These are phyloP conservation scores for Flaveria ramosissima DNA, from an alignment of 129 eudicot species.

Conservation along the genomic window DNA sequence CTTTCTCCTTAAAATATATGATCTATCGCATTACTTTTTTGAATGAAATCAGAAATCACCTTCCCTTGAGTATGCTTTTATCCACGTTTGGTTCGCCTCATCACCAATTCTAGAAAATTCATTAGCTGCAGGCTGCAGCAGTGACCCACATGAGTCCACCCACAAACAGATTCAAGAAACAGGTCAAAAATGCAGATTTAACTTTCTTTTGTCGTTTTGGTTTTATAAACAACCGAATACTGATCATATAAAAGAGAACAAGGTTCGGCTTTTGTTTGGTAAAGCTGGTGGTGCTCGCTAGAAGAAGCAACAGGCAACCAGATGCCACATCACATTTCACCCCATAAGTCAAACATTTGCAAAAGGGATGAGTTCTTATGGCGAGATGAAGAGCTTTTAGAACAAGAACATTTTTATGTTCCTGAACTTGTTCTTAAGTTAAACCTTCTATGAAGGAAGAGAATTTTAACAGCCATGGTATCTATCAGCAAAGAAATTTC, in stretches of 20 bases:
- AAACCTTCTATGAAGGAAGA: no score
- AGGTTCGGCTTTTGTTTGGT: conserved; percentile 71
- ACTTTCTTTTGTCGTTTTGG: no score
- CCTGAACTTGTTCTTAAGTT: no score
- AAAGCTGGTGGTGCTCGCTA: conserved; percentile 72
- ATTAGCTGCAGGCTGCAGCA: conserved; percentile 50
- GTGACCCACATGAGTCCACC: conserved; percentile 54
- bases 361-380: conserved; percentile 34
- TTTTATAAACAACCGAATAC: no score
- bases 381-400: no score
- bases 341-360: conserved; percentile 59
- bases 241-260: conserved; percentile 45
- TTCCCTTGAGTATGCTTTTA: conserved; percentile 71
- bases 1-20: conserved; percentile 36
- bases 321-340: conserved; percentile 68
- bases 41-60: conserved; percentile 53
- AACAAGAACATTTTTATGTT: no score
- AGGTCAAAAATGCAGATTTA: conserved; percentile 39
- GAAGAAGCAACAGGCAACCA: conserved; percentile 47
- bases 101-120: conserved; percentile 58
- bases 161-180: conserved; percentile 42
- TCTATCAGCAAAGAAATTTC: no score
- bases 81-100: conserved; percentile 84
- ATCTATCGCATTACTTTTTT: conserved; percentile 52
- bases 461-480: no score